Conservation (phyloP, 2,329 filamentous ascomycete genomes). For the Metarhizium humberi region DNA sequence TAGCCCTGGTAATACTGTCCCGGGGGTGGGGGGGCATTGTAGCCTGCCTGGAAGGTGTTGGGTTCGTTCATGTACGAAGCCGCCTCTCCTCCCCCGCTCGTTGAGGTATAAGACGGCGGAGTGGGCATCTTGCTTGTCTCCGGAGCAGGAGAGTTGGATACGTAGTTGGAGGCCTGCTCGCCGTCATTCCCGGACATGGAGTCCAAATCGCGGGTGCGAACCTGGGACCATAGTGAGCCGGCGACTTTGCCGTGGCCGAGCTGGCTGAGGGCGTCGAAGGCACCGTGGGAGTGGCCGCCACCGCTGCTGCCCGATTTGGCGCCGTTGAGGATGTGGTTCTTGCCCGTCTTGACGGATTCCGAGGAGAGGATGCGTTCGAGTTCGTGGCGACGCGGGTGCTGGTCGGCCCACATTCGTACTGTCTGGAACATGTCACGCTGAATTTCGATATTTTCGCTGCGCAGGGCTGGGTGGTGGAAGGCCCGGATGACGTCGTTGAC, state of each 20-base stretch:
- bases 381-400: conserved; percentile 54
- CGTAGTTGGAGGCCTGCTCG: conserved; percentile 25
- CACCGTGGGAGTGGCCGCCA: conserved; percentile 31
- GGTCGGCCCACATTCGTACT: conserved; percentile 71
- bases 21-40: conserved; percentile 23
- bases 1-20: conserved; percentile 24
- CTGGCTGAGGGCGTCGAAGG: conserved; percentile 30
- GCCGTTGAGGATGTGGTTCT: conserved; percentile 58
- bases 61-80: conserved; percentile 17
- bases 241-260: conserved; percentile 48
- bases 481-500: conserved; percentile 69
- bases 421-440: conserved; percentile 84
- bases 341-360: conserved; percentile 71
- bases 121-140: conserved; percentile 19
- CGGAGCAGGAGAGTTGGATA: conserved; percentile 30
- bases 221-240: conserved; percentile 52
- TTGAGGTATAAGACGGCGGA: conserved; percentile 20
- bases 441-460: conserved; percentile 66
- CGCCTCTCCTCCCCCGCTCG: conserved; percentile 27
- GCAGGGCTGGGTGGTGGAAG: conserved; percentile 84
- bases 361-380: conserved; percentile 72
- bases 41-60: conserved; percentile 13
- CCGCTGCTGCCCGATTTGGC: conserved; percentile 20
- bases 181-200: conserved; percentile 43
- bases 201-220: conserved; percentile 47